A percentile compares a stretch with the other conserved stretches of the same genome.
Conservation (phyloP, 305 asterid genomes). For the Euphrasia arctica region DNA sequence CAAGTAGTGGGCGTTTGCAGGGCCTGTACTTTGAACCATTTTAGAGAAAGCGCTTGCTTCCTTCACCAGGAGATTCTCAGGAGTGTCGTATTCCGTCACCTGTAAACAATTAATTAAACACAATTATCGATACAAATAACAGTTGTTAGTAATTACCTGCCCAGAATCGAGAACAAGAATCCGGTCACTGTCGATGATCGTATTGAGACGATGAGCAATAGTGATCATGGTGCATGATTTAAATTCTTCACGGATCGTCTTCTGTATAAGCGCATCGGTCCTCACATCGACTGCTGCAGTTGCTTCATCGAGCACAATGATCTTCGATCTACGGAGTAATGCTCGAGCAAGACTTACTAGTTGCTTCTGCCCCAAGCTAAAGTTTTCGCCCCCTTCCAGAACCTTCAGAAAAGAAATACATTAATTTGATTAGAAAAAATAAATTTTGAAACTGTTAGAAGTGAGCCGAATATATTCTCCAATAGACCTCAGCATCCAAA, state of each 20-base stretch:
- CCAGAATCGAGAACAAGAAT: conserved; percentile 85
- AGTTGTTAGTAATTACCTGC: conserved; percentile 37
- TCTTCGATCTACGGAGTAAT: conserved; percentile 83
- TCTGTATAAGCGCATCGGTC: conserved; percentile 92
- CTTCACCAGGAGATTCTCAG: conserved; percentile 51
- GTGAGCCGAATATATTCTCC: background rate
- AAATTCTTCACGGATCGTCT: conserved; percentile 86
- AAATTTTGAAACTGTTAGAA: background rate
- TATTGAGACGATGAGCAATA: conserved; percentile 90
- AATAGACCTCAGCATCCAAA: conserved; percentile 72
- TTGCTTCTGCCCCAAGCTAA: conserved; percentile 96
- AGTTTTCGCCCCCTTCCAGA: conserved; percentile 90
- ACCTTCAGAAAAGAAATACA: conserved; percentile 42
- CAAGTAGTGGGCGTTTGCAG: conserved; percentile 78
- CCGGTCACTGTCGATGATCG: conserved; percentile 81
- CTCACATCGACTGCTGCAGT: conserved; percentile 97
- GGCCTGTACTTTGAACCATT: conserved; percentile 82
- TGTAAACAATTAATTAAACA: conserved; percentile 23
- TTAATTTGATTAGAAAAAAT: background rate
- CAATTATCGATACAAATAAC: background rate
- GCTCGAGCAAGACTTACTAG: conserved; percentile 93
- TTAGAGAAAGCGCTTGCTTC: conserved; percentile 61
- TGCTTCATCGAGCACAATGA: conserved; percentile 97
- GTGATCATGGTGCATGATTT: conserved; percentile 93
- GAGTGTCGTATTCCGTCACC: conserved; percentile 76